These are phyloP conservation scores for Ormosia emarginata DNA, from an alignment of 306 rosid species.

Conservation along the genomic window DNA sequence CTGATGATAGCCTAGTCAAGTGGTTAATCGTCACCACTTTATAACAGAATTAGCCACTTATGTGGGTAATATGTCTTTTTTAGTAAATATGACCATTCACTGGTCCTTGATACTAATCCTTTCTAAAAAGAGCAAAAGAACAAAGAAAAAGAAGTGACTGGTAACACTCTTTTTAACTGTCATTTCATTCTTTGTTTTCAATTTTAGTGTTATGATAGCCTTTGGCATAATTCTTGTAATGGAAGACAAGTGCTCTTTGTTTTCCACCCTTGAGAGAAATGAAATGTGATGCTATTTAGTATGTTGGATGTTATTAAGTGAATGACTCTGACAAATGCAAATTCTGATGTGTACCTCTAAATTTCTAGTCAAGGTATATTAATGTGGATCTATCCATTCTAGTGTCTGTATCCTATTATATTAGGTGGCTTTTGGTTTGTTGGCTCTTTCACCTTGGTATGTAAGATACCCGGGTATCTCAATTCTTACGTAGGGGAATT, in stretches of 20 bases:
- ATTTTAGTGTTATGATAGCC: neutral
- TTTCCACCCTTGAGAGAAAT: neutral
- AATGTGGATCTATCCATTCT: neutral
- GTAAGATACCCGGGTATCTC: neutral
- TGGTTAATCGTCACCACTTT: neutral
- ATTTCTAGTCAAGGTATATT: neutral
- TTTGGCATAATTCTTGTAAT: neutral
- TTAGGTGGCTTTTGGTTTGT: neutral
- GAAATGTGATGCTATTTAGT: constrained; percentile 7
- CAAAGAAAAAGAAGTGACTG: neutral
- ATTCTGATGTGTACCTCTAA: neutral
- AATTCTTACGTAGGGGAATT: neutral
- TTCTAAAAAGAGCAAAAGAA: neutral
- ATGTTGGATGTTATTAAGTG: neutral
- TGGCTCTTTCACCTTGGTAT: neutral
- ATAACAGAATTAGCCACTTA: neutral
- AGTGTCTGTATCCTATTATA: neutral
- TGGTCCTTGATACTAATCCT: neutral
- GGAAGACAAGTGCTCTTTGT: neutral
- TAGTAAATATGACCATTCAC: neutral
- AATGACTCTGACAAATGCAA: neutral
- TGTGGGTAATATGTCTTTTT: neutral
- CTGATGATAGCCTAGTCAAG: neutral
- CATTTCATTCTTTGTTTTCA: neutral
- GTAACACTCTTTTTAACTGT: neutral